A percentile compares a stretch with the other conserved stretches of the same genome.
Evolutionary conservation across 257 asterid species (phyloP).

Genomic region (Solanum appendiculatum): DNA sequence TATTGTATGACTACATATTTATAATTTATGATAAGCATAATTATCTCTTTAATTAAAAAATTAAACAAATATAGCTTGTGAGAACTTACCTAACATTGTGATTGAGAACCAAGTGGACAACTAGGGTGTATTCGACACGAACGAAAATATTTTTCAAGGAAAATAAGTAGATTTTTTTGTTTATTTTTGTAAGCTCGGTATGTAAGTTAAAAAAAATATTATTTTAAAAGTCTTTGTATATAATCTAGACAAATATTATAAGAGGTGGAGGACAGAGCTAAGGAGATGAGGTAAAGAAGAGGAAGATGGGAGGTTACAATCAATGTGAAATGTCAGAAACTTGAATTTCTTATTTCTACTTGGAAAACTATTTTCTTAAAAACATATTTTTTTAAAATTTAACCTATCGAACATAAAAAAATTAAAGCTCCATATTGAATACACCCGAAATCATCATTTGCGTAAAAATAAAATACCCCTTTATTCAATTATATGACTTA

Average conservation of each 20-base stretch:
- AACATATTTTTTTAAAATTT: no score
- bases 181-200: neutral
- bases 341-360: neutral
- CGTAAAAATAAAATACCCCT: neutral
- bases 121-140: neutral
- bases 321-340: neutral
- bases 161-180: fast-evolving
- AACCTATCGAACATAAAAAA: neutral
- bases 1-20: neutral
- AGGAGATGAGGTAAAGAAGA: neutral
- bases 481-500: neutral
- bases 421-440: neutral
- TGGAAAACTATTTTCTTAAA: neutral
- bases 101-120: neutral
- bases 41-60: neutral
- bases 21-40: neutral
- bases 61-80: neutral
- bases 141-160: neutral
- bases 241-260: neutral
- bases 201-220: neutral
- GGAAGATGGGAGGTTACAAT: neutral
- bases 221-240: neutral
- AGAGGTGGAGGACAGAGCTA: neutral
- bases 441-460: neutral
- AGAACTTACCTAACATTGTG: neutral